Percentiles rank a stretch among this genome's conserved stretches.
These are phyloP conservation scores for Phylloporus rhodoxanthus DNA, from an alignment of 768 basidiomycete species.

Conservation along the genomic window DNA sequence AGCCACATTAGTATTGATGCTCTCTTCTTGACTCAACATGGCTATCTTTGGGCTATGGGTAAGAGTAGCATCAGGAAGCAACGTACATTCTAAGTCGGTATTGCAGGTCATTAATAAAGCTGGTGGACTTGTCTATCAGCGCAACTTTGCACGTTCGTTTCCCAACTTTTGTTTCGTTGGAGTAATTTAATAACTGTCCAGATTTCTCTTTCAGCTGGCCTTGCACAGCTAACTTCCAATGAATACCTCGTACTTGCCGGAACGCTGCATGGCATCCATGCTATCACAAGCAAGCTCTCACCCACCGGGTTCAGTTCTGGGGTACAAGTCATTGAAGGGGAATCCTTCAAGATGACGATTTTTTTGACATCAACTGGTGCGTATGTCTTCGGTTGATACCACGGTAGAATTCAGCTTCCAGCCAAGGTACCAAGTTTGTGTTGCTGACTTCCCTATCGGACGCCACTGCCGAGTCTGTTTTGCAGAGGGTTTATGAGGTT, in stretches of 20 bases:
- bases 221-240: constrained; percentile 84
- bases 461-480: constrained; percentile 56
- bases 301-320: constrained; percentile 81
- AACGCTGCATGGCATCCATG: constrained; percentile 95
- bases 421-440: constrained; percentile 89
- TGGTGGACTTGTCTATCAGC: constrained; percentile 91
- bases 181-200: not conserved
- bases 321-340: constrained; percentile 92
- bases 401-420: not conserved
- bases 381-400: not conserved
- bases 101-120: constrained; percentile 94
- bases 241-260: constrained; percentile 95
- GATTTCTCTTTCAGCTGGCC: constrained; percentile 58
- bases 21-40: constrained; percentile 39
- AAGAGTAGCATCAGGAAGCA: constrained; percentile 19
- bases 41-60: constrained; percentile 82
- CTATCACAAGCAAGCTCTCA: constrained; percentile 90
- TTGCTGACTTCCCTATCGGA: constrained; percentile 79
- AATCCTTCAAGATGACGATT: constrained; percentile 92
- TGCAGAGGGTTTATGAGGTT: constrained; percentile 86
- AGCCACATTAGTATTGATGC: not conserved
- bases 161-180: not conserved
- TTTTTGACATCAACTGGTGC: constrained; percentile 85
- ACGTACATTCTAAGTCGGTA: constrained; percentile 1
- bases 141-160: constrained; percentile 76